A percentile compares a stretch with the other conserved stretches of the same genome.
phyloP scores from a whole-genome alignment of 495 filamentous ascomycete species.

The Hypoxylon lenormandii region DNA sequence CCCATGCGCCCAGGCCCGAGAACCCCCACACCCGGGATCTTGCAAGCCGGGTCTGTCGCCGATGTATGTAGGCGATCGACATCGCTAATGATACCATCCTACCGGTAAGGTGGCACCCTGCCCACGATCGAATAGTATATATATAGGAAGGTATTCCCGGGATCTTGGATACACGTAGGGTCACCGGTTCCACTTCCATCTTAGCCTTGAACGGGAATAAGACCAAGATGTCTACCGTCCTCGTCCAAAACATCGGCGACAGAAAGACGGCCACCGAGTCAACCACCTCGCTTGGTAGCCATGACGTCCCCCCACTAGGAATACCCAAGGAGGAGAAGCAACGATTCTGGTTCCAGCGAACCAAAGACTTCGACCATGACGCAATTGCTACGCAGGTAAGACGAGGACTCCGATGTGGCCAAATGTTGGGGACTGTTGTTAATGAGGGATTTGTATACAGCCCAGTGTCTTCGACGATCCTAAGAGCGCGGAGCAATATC shows the following conservation, averaged over 20 bases:
- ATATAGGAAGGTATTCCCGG: conserved; percentile 13
- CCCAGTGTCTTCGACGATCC: conserved; percentile 60
- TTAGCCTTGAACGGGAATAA: background rate
- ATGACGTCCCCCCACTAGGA: conserved; percentile 53
- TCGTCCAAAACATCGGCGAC: conserved; percentile 21
- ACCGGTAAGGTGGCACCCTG: background rate
- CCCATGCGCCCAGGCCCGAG: conserved; percentile 6
- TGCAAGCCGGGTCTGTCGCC: conserved; percentile 3
- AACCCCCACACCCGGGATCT: conserved; percentile 26
- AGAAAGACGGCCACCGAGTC: conserved; percentile 37
- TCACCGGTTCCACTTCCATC: background rate
- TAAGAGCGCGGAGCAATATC: conserved; percentile 63
- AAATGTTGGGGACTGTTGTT: background rate
- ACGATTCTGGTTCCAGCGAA: conserved; percentile 61
- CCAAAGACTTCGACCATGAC: conserved; percentile 59
- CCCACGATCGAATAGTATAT: conserved; percentile 3
- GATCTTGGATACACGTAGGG: background rate
- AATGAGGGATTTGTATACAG: conserved; percentile 20
- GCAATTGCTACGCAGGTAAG: conserved; percentile 68
- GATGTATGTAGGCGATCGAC: conserved; percentile 28
- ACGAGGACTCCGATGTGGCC: too few species aligned
- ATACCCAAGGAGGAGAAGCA: conserved; percentile 53
- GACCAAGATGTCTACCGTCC: conserved; percentile 34
- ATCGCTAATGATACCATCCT: conserved; percentile 37
- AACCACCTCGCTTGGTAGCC: conserved; percentile 31